Conservation (phyloP, 306 rosid species). For the Gynostemma pentaphyllum region DNA sequence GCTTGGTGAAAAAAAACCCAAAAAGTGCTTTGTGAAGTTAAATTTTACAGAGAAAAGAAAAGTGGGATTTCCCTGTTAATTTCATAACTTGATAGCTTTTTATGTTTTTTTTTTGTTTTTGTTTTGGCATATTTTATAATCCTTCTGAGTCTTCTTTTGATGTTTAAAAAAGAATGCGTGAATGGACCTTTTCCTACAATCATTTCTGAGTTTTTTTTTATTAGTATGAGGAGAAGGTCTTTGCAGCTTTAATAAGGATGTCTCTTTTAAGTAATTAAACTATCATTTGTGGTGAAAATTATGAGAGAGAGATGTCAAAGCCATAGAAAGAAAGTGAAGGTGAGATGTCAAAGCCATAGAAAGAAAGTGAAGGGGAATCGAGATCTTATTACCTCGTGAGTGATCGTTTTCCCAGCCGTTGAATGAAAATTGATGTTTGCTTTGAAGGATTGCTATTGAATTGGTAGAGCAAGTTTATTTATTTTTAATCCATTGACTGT, state of each 20-base stretch:
- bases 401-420: not conserved
- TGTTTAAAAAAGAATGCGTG: not conserved
- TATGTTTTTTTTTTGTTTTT: too few species aligned
- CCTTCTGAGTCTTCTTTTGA: not conserved
- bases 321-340: not conserved
- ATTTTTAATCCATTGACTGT: not conserved
- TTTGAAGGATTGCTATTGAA: not conserved
- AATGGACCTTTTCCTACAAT: not conserved
- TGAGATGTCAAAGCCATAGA: not conserved
- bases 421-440: not conserved
- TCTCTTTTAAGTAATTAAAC: not conserved
- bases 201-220: not conserved
- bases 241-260: not conserved
- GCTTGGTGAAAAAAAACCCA: not conserved
- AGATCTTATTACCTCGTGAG: not conserved
- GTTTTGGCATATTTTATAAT: constrained; percentile 2
- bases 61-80: not conserved
- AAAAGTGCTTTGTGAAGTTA: too few species aligned
- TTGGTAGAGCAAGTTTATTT: not conserved
- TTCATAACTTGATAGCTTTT: not conserved
- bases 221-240: not conserved
- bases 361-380: not conserved
- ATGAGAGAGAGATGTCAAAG: not conserved
- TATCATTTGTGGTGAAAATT: not conserved
- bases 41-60: too few species aligned